Conservation (phyloP, 306 rosid species). For the Quillaja saponaria region DNA sequence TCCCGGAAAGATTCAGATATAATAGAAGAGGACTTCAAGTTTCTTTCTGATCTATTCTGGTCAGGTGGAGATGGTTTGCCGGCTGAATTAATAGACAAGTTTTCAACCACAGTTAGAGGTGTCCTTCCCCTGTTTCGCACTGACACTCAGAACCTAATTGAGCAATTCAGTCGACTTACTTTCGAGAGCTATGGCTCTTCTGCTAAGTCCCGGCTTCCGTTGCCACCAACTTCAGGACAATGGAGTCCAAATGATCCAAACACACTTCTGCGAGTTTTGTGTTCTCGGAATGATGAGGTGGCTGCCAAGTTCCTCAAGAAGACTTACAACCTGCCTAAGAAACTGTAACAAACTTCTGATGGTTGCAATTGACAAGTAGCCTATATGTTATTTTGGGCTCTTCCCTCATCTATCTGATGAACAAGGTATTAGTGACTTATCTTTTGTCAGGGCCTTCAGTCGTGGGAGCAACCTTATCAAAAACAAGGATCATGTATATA, state of each 20-base stretch:
- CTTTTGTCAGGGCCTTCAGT: not conserved
- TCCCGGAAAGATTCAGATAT: conserved; percentile 57
- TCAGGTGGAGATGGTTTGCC: conserved; percentile 96
- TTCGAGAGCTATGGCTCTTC: conserved; percentile 56
- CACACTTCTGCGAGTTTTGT: conserved; percentile 78
- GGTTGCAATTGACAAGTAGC: conserved; percentile 26
- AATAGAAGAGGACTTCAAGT: conserved; percentile 83
- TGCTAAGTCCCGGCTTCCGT: conserved; percentile 67
- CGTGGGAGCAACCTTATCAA: not conserved
- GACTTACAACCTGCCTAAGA: conserved; percentile 77
- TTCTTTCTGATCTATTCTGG: conserved; percentile 84
- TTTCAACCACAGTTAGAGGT: conserved; percentile 49
- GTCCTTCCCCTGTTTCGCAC: conserved; percentile 55
- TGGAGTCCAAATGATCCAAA: conserved; percentile 88
- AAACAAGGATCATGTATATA: conserved; percentile 3
- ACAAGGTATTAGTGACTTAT: too few relatives aligned
- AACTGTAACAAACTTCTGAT: conserved; percentile 46
- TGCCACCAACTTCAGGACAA: conserved; percentile 77
- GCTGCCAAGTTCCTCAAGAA: conserved; percentile 95
- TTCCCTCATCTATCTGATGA: conserved; percentile 3
- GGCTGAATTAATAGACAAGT: conserved; percentile 63
- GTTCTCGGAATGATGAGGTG: conserved; percentile 76
- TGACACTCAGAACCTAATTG: conserved; percentile 57
- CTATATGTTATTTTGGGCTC: conserved; percentile 12
- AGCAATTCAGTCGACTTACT: conserved; percentile 55